Base-by-base conservation (phyloP, 1,284 basidiomycete genomes). In the Sporisorium exsertum region DNA sequence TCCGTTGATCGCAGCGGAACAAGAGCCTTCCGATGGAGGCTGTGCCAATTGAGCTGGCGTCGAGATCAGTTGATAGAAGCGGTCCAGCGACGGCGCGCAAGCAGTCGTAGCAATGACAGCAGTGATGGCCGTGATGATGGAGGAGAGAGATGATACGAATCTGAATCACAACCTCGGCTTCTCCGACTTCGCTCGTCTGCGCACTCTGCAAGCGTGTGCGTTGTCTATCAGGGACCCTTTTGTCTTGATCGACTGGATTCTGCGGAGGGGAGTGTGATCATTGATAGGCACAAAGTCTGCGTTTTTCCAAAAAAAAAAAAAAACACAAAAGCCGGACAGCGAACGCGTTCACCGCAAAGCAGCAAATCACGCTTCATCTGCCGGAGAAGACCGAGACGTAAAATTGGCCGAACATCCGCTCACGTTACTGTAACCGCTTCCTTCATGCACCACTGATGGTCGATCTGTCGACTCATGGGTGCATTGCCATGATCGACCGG, bases 391-490 rank as follows among this genome's bases (percentile, higher is more conserved):
- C 54, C 54, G 54, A 55, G 16, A 32, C 15, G 8, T 10, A 20
- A 50, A 27, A 32, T 24, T 18, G 54, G 16, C 54, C 54, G 54
- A 55, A 43, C 40, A 55, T 27, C 54, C 54, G 54, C 42, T 32
- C 18, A 35, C 40, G n/a, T n/a, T n/a, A 9, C 16, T 32, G 20
- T 43, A 8, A 20, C 40, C 27, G 24, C 5, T 47, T 5, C 46
- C n/a, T n/a, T 29, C 13, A 47, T 26, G 12, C 46, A 47, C 13
- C n/a, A 47, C 46, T 9, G 24, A 47, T n/a, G 27, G 4, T 32
- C 49, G n/a, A 20, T 32, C 10, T 20, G 49, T 50, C 20, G 29
- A 29, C n/a, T 16, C 8, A 20, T 9, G n/a, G 20, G 18, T 50
- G 18, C 29, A 50, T 50, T 32, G 49, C 49, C 49, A 50, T 20